These are phyloP conservation scores for Ramaria rubella DNA, from an alignment of 768 basidiomycete genomes.

Conservation along the genomic window DNA sequence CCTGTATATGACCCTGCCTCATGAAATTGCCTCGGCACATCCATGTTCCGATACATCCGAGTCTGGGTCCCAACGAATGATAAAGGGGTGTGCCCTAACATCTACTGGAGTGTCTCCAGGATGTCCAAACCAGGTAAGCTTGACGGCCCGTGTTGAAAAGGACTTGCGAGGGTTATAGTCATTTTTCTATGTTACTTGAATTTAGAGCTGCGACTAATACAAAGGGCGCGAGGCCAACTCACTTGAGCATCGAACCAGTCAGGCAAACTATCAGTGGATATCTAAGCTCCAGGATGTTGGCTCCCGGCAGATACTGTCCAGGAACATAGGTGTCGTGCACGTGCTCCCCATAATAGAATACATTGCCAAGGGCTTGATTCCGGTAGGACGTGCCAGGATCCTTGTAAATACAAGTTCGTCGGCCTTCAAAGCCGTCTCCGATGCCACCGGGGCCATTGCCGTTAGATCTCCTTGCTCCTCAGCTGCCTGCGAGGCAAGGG, in stretches of 20 bases:
- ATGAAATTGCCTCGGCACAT: background rate
- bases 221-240: background rate
- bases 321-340: background rate
- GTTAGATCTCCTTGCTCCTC: background rate
- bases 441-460: background rate
- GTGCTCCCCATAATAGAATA: background rate
- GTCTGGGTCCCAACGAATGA: background rate
- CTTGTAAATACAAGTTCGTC: too few species aligned
- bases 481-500: background rate
- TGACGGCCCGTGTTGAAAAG: background rate
- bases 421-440: too few species aligned
- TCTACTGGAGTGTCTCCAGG: background rate
- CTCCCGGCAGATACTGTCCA: background rate
- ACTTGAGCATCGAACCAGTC: conserved; percentile 3
- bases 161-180: background rate
- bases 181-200: background rate
- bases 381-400: background rate
- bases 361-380: background rate
- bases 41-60: background rate
- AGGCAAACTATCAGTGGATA: background rate
- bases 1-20: background rate
- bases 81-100: background rate
- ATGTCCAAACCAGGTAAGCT: background rate
- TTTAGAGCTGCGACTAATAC: background rate
- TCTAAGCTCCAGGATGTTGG: background rate